Evolutionary conservation across 805 yeast genomes (phyloP), one percentile per base, ranked within the genome.

Genomic region (Deakozyma indianensis): DNA sequence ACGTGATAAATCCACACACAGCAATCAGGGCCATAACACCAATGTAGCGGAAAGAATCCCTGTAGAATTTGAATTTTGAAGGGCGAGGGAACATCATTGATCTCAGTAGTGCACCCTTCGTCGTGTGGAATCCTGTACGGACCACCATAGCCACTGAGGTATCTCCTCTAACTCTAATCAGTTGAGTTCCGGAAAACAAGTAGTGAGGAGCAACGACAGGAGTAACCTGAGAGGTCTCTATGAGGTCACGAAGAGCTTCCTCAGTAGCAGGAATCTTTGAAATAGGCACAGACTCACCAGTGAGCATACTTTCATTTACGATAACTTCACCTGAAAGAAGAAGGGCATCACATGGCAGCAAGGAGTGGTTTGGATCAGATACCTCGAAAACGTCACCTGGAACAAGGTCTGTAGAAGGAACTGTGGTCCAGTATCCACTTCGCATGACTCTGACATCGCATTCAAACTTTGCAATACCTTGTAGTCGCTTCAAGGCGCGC

Each of bases 71-170:
- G 69, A 90, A 90, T 0, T 94, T 94, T 1, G 80, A 74, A 1
- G 97, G 97, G 53, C 83, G 87, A 0, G 99, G 98, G 63, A 92
- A 92, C 45, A 92, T 69, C 98, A 92, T 92, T 0, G 97, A 88
- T 48, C 99, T 73, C 1, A 92, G 78, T 29, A 92, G 69, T 0
- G 95, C 80, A 14, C 99, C 99, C 59, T 92, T 92, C 0, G 97
- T 90, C 1, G 99, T 92, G 43, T 84, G 77, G 65, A 92, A 92
- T 0, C 98, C 98, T 0, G 95, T 88, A 47, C 87, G 75, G 9
- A 83, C 78, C 16, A 78, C 95, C 67, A 92, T 66, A 0, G 96
- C 98, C 41, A 85, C 70, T 0, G 95, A 95, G 3, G 84, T 83
- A 50, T 75, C 84, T 41, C 81, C 73, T 51, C 92, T 78, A 45